Percentiles rank a stretch among this genome's conserved stretches.
Conservation (phyloP, 2,329 filamentous ascomycete genomes). For the Eutypella sp. region DNA sequence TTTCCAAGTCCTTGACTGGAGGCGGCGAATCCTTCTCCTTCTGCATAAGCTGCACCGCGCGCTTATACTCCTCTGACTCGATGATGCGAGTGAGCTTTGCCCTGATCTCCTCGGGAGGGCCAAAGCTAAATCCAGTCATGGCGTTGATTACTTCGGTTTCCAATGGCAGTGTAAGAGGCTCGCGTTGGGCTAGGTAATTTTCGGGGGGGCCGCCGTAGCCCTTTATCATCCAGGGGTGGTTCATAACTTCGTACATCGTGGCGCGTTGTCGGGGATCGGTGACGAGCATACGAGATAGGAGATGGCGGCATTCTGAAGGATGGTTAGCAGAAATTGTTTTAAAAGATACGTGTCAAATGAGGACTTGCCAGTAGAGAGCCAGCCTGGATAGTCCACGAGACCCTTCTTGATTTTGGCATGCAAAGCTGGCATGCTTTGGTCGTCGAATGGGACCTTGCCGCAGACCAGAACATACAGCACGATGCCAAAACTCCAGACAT, state of each 20-base stretch:
- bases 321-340: slow-evolving; percentile 28
- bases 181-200: slow-evolving; percentile 78
- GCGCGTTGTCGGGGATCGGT: slow-evolving; percentile 87
- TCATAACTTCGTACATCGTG: slow-evolving; percentile 86
- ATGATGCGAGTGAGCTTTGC: slow-evolving; percentile 79
- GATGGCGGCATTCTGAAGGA: slow-evolving; percentile 75
- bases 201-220: slow-evolving; percentile 83
- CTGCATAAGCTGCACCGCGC: slow-evolving; percentile 66
- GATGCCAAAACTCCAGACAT: slow-evolving; percentile 98
- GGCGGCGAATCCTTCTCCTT: slow-evolving; percentile 59
- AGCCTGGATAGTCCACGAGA: slow-evolving; percentile 89
- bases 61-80: slow-evolving; percentile 90
- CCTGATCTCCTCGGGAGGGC: slow-evolving; percentile 76
- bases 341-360: slow-evolving; percentile 2
- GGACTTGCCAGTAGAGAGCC: slow-evolving; percentile 76
- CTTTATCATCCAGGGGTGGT: slow-evolving; percentile 92
- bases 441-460: slow-evolving; percentile 96
- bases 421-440: slow-evolving; percentile 97
- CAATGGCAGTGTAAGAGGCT: slow-evolving; percentile 79
- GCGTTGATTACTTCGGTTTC: slow-evolving; percentile 79
- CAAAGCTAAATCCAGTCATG: slow-evolving; percentile 99
- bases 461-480: slow-evolving; percentile 96
- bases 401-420: slow-evolving; percentile 99
- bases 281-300: slow-evolving; percentile 92
- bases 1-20: slow-evolving; percentile 64